Base-by-base conservation (phyloP, 78 protist genomes). In the Dictyostelium capitatum region DNA sequence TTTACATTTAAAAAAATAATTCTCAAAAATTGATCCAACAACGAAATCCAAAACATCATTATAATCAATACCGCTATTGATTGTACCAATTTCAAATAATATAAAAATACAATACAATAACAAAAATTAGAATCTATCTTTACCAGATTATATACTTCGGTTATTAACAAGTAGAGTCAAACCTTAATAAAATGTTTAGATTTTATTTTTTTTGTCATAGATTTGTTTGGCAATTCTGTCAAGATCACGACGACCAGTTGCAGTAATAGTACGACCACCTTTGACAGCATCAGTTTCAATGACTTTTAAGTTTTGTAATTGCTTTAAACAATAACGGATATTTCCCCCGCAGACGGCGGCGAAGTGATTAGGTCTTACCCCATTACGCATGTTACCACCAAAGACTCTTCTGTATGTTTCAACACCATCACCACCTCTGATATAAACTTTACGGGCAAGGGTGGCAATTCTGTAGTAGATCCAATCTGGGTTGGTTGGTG, bases 401-500 rank as follows among this genome's bases (percentile, higher is more conserved):
- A 72, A 98, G 72, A 56, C 64, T 53, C 72, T 53, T 56, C 82
- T 25, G 96, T 96, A 89, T 19, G 73, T 69, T 43, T 89, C 97
- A 23, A 98, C 97, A 54, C 99, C 99, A 69, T 70, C 79, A 25
- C 95, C 95, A 43, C 90, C 92, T 32, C 97, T 82, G 50, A 98
- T 11, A 94, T 98, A 98, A 30, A 98, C 84, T 41, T 90, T 95
- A 73, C 99, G 96, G 79, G 98, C 98, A 30, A 98, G 92, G 46
- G 98, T 67, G 51, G 99, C 98, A 50, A 91, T 80, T 57, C 99
- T 98, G 82, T 97, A 78, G 98, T 95, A 99, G 95, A 85, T 98
- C 99, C 99, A 99, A 93, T 98, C 99, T 46, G 98, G 98, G 97
- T 99, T 96, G 30, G 87, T 53, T 17, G 99, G 99, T 25, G 98